Conservation (phyloP, 768 basidiomycete genomes). For the Rhodotorula paludigena region DNA sequence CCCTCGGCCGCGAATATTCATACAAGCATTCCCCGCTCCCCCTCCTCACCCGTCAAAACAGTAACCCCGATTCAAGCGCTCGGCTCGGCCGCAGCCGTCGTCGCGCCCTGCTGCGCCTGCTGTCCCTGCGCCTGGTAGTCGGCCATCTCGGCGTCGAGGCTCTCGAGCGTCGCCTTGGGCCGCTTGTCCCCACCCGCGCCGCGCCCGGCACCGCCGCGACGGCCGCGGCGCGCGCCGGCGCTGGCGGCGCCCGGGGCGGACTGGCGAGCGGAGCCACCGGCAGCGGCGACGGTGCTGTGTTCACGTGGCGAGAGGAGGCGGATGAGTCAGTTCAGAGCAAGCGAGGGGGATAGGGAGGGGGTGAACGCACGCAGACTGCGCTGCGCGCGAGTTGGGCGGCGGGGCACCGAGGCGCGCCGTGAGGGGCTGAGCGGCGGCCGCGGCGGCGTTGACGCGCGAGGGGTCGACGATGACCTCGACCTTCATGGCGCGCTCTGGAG, state of each 20-base stretch:
- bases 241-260: conserved; percentile 46
- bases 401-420: conserved; percentile 70
- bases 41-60: not conserved
- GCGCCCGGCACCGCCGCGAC: conserved; percentile 49
- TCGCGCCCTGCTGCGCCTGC: not conserved
- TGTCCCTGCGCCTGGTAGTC: conserved; percentile 47
- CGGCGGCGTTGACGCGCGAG: too few species aligned
- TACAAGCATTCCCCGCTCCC: not conserved
- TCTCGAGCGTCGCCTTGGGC: conserved; percentile 73
- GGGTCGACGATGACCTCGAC: conserved; percentile 95
- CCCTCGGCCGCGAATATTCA: not conserved
- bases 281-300: conserved; percentile 41
- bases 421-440: conserved; percentile 60
- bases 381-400: conserved; percentile 16
- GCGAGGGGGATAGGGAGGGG: conserved; percentile 42
- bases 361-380: conserved; percentile 19
- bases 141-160: conserved; percentile 98
- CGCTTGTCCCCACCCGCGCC: conserved; percentile 51
- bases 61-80: not conserved
- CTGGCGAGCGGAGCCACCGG: conserved; percentile 17
- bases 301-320: conserved; percentile 35
- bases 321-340: conserved; percentile 46
- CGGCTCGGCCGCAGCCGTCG: not conserved
- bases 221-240: conserved; percentile 52
- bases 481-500: conserved; percentile 90